phyloP scores from a whole-genome alignment of 345 rosid species.

The Brassica nigra region DNA sequence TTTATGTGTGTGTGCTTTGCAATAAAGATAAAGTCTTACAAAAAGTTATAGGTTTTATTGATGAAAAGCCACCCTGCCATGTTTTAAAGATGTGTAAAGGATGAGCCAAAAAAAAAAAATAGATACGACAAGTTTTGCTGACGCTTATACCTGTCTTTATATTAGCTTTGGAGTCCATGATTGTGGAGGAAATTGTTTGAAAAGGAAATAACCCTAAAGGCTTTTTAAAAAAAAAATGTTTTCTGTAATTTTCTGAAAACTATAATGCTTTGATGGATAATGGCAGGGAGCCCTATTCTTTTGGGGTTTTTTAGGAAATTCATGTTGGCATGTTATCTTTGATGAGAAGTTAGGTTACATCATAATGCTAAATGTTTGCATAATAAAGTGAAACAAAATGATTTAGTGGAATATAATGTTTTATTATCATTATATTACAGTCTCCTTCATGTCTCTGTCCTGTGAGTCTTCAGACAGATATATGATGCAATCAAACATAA shows the following conservation, averaged over 20 bases:
- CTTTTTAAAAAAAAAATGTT: conserved; percentile 8
- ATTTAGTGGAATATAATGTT: not conserved
- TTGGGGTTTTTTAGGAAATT: not conserved
- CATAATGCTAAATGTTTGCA: conserved; percentile 24
- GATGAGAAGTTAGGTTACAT: conserved; percentile 25
- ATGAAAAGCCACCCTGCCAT: conserved; percentile 36
- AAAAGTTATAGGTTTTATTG: conserved; percentile 26
- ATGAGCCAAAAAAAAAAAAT: conserved; percentile 24
- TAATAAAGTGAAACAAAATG: conserved; percentile 18
- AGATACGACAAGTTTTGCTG: conserved; percentile 31
- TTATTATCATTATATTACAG: conserved; percentile 10
- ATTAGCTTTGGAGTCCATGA: conserved; percentile 35
- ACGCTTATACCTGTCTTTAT: conserved; percentile 27
- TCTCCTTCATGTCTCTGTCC: conserved; percentile 26
- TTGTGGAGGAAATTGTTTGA: conserved; percentile 40
- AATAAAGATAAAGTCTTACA: conserved; percentile 34
- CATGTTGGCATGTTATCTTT: conserved; percentile 17
- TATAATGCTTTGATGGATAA: conserved; percentile 18
- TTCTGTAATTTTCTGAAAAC: conserved; percentile 12
- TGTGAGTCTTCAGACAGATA: conserved; percentile 22
- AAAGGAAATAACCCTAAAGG: conserved; percentile 34
- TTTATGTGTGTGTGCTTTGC: conserved; percentile 27
- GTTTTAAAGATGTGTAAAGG: conserved; percentile 35
- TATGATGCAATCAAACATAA: conserved; percentile 24
- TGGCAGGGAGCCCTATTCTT: conserved; percentile 21